Base-by-base conservation (phyloP, 768 basidiomycete species). In the Lentinus brumalis region DNA sequence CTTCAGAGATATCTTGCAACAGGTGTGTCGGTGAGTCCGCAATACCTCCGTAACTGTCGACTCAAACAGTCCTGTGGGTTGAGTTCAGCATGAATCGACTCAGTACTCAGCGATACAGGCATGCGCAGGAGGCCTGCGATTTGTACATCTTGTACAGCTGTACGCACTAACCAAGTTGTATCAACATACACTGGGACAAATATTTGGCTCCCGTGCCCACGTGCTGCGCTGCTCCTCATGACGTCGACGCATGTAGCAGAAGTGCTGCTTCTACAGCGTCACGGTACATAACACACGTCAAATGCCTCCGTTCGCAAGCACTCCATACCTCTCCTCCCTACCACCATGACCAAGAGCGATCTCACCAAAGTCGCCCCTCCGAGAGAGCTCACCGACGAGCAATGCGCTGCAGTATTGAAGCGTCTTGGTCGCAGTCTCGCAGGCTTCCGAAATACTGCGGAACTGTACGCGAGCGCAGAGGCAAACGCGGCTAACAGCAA, bases 361-460 rank as follows among this genome's bases (percentile, higher is more conserved):
- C 57, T 75, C 10, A 68, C 66, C 2, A 66, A 69, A 30, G 31
- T 74, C 9, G 64, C 66, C 5, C 78, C 81, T 9, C 78, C 81
- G 5, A 75, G 74, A 52, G 72, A 78, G 50, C 74, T 84, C 29
- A 70, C 66, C 12, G 66, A 73, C 11, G 52, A 63, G 8, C 74
- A 79, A 9, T 75, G 74, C 45, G 60, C 64, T 5, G 71, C 69
- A 11, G 70, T 83, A 21, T 83, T 83, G 66, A 57, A 76, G 11
- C 75, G 82, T 57, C 66, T 84, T 61, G 76, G 75, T 61, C 69
- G 78, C 16, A 74, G 76, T 21, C 74, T 86, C 1, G 81, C 82
- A 0, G 68, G 72, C 12, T 79, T 80, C 64, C 73, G 82, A 45
- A 84, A 84, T 62, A 77, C 75, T 0, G 74, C 72, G 16, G 67